Percentiles rank a stretch among this genome's conserved stretches.
phyloP scores from a whole-genome alignment of 768 basidiomycete genomes.

The Mrakia frigida region DNA sequence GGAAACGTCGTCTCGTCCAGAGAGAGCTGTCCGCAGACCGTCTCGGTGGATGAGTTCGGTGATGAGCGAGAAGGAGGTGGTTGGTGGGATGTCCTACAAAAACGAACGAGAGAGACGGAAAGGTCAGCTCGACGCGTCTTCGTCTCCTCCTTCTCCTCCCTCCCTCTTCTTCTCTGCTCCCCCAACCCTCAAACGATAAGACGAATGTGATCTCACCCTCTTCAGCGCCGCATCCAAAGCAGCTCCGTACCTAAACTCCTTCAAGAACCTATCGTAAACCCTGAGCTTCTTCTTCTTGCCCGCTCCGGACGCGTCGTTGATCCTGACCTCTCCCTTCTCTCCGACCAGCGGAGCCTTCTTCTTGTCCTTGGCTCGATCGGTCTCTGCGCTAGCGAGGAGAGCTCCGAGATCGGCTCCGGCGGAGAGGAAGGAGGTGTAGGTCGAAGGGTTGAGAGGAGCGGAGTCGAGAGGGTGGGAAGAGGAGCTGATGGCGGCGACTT shows the following conservation, averaged over 20 bases:
- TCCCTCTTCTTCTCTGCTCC: too few relatives aligned
- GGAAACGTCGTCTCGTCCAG: conserved; percentile 87
- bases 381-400: conserved; percentile 27
- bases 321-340: conserved; percentile 48
- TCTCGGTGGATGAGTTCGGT: conserved; percentile 90
- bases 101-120: neutral
- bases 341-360: conserved; percentile 18
- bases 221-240: conserved; percentile 86
- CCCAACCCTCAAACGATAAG: neutral
- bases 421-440: conserved; percentile 34
- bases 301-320: conserved; percentile 43
- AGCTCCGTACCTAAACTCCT: conserved; percentile 87
- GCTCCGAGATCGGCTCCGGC: conserved; percentile 32
- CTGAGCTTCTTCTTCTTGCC: conserved; percentile 58
- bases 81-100: conserved; percentile 68
- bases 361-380: conserved; percentile 19
- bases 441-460: conserved; percentile 31
- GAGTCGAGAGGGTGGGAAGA: conserved; percentile 17
- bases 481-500: conserved; percentile 14
- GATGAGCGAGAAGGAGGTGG: conserved; percentile 80
- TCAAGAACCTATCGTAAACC: conserved; percentile 84
- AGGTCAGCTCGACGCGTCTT: neutral
- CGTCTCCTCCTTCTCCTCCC: neutral
- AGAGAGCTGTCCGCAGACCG: conserved; percentile 75
- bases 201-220: conserved; percentile 53